Evolutionary conservation across 805 yeast genomes (phyloP), one percentile per base, ranked within the genome.

Genomic region (Zygosaccharomyces pseudorouxii): DNA sequence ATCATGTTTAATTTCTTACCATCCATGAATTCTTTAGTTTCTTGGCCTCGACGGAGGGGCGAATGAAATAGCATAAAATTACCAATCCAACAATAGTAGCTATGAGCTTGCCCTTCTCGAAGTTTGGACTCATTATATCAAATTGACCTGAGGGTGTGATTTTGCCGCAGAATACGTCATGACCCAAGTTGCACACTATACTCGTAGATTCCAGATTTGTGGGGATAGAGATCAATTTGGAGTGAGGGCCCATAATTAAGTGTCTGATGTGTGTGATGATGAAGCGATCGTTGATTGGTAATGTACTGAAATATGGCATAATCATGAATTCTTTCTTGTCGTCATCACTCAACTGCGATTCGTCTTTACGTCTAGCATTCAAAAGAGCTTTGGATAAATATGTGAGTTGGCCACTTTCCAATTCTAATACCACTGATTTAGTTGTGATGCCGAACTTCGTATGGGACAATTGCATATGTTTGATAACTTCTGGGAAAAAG

Each of bases 191-290:
- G 52, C 93, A 82, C 0, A 86, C 77, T 16, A 87, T 73, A 14
- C 84, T 74, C 0, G 97, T 89, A 1, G 96, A 86, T 67, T 92
- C 98, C 45, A 89, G 71, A 35, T 78, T 75, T 0, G 97, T 86
- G 2, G 86, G 74, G 3, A 71, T 60, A 0, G 84, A 72, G 2
- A 73, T 57, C 6, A 82, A 54, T 2, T 61, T 55, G 3, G 71
- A 55, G 5, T 57, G 52, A 3, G 55, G 54, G 29, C 62, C 65
- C 44, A 60, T 46, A 4, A 73, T 22, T 3, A 81, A 59, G n/a
- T 65, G 64, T 52, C 82, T 71, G 18, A 68, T 62, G 55, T 82
- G 87, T 0, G 82, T 70, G 9, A 85, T 55, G 12, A 77, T 70
- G n/a, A 67, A 63, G 37, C 67, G 64, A 30, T 80, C 81, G 50